Conservation (phyloP, 2,329 filamentous ascomycete genomes). For the Coccinonectria pachysandricola region DNA sequence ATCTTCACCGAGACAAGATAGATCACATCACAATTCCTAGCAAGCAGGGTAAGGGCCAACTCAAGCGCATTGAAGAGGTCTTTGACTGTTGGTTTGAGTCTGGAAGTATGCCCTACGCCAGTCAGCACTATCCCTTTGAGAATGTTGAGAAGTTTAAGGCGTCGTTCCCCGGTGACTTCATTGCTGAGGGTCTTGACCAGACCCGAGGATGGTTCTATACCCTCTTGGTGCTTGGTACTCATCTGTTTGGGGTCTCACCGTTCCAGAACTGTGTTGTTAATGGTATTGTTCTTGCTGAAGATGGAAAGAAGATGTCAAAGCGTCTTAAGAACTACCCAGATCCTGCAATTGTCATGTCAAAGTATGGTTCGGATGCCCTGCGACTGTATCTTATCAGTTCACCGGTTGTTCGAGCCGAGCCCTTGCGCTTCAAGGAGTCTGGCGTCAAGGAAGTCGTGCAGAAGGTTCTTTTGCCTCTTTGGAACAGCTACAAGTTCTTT, state of each 20-base stretch:
- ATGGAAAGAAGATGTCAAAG: constrained; percentile 99
- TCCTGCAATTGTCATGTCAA: constrained; percentile 69
- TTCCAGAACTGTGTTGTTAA: constrained; percentile 98
- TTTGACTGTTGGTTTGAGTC: constrained; percentile 98
- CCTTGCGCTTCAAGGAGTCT: constrained; percentile 79
- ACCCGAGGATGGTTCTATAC: constrained; percentile 98
- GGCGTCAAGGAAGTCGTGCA: constrained; percentile 93
- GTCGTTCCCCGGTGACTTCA: constrained; percentile 85
- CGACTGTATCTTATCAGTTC: constrained; percentile 96
- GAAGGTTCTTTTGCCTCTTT: constrained; percentile 80
- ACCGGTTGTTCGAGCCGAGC: constrained; percentile 84
- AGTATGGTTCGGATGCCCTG: constrained; percentile 85
- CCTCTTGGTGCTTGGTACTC: constrained; percentile 74
- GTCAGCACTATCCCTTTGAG: constrained; percentile 85
- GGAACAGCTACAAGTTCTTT: constrained; percentile 98
- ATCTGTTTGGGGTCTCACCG: constrained; percentile 73
- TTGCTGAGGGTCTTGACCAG: constrained; percentile 86
- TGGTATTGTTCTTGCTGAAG: constrained; percentile 84
- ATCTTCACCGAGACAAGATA: constrained; percentile 87
- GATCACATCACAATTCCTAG: constrained; percentile 92
- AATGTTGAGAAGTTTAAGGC: constrained; percentile 72
- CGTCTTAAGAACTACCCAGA: constrained; percentile 94
- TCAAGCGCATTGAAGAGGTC: constrained; percentile 75
- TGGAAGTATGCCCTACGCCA: constrained; percentile 89
- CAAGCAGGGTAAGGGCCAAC: constrained; percentile 72